Conservation (phyloP, 2,329 filamentous ascomycete genomes). For the Microcyclospora tardicrescens region DNA sequence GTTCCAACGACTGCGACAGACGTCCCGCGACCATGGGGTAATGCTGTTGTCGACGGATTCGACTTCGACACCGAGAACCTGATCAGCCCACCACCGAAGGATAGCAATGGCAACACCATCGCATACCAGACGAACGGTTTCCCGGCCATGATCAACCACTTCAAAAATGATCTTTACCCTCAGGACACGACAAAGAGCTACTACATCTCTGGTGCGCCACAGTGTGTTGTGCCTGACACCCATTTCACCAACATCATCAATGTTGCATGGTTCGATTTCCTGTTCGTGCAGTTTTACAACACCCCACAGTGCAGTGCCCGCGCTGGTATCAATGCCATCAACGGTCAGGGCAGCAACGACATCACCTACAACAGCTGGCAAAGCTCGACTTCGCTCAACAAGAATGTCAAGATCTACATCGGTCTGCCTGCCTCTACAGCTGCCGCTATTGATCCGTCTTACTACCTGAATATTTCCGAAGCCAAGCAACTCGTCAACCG, state of each 20-base stretch:
- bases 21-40: constrained; percentile 32
- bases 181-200: constrained; percentile 23
- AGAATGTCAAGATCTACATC: constrained; percentile 39
- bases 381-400: constrained; percentile 19
- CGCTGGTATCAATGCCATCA: constrained; percentile 25
- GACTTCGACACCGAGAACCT: constrained; percentile 38
- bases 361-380: constrained; percentile 10
- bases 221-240: constrained; percentile 34
- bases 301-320: constrained; percentile 36
- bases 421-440: constrained; percentile 30
- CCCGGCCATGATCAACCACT: constrained; percentile 27
- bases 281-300: constrained; percentile 37
- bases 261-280: constrained; percentile 30
- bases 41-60: constrained; percentile 39
- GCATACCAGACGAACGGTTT: constrained; percentile 23
- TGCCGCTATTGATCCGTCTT: constrained; percentile 19
- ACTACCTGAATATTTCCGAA: constrained; percentile 34
- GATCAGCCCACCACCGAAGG: constrained; percentile 20
- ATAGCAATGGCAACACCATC: constrained; percentile 16
- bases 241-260: constrained; percentile 27
- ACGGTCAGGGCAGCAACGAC: constrained; percentile 17
- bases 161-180: not conserved
- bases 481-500: constrained; percentile 32
- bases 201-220: constrained; percentile 38
- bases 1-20: constrained; percentile 13